Evolutionary conservation across 2,329 filamentous ascomycete genomes (phyloP), one percentile per base, ranked within the genome.

Genomic region (Fusarium irregulare): DNA sequence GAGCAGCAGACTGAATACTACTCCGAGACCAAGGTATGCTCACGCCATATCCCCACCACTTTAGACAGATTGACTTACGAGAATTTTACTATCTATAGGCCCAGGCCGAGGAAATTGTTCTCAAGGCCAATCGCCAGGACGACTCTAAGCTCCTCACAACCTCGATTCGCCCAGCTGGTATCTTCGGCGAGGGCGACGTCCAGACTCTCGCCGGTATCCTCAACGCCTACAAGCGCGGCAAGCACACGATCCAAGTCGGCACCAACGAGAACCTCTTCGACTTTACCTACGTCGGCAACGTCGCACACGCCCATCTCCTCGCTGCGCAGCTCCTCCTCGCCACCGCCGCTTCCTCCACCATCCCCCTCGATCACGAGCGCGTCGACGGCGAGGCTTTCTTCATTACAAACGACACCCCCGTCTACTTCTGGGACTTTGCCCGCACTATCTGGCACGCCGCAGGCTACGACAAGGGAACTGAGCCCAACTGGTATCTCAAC

Each of bases 401-500:
- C 82, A 88, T 98, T 76, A 96, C 93, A 61, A 98, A 98, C 79
- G 93, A 94, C 80, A 85, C 89, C 73, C 95, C 95, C 7, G 85
- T 97, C 21, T 95, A 95, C 79, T 97, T 97, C 80, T 97, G 96
- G 89, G 93, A 97, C 80, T 92, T 97, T 77, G 89, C 92, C 63
- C 87, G 93, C 42, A 89, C 90, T 41, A 86, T 97, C 48, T 98
- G 93, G 93, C 82, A 82, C 68, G 85, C 84, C 44, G 87, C 87
- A 13, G 89, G 89, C 37, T 83, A 80, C 60, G 77, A 81, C 10
- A 80, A 81, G 61, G 87, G 87, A 21, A 85, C 83, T 7, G 83
- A 84, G 51, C 81, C 85, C 70, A 86, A 87, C 56, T 89, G 88
- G 86, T 77, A 79, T 8, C 82, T 91, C 68, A 79, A 84, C 48